Evolutionary conservation across 2,329 filamentous ascomycete genomes (phyloP).

Genomic region (Fusarium liriodendri): DNA sequence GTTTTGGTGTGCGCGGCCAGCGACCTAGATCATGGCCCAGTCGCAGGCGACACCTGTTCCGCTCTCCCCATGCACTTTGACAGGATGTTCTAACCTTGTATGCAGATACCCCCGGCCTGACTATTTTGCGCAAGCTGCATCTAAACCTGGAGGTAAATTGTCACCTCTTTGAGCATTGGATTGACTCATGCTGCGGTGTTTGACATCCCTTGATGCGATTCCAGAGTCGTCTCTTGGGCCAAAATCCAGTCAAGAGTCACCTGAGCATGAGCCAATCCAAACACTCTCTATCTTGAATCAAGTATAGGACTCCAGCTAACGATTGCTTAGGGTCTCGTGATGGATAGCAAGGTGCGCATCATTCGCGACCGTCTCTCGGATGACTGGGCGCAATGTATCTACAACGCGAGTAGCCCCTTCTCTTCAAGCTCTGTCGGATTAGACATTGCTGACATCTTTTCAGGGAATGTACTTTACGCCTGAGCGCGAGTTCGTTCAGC

Average conservation of each 20-base stretch:
- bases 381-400: conserved; percentile 4
- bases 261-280: conserved; percentile 3
- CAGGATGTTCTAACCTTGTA: conserved; percentile 2
- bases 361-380: conserved; percentile 5
- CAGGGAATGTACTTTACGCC: conserved; percentile 8
- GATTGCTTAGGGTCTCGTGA: conserved; percentile 7
- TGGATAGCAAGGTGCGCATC: conserved; percentile 8
- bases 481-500: conserved; percentile 7
- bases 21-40: not conserved
- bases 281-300: conserved; percentile 2
- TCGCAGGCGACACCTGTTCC: conserved; percentile 6
- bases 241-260: not conserved
- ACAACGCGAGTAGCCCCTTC: conserved; percentile 1
- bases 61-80: not conserved
- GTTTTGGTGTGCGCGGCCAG: conserved; percentile 1
- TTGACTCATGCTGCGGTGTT: conserved; percentile 1
- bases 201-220: conserved; percentile 4
- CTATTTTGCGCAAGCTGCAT: conserved; percentile 7
- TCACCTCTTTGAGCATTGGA: conserved; percentile 6
- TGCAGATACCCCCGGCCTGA: conserved; percentile 7
- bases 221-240: not conserved
- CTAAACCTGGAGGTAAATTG: conserved; percentile 5
- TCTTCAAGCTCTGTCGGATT: not conserved
- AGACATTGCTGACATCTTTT: conserved; percentile 7
- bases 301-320: conserved; percentile 9